Conservation (phyloP, 805 yeast genomes). For the Yueomyces sinensis region DNA sequence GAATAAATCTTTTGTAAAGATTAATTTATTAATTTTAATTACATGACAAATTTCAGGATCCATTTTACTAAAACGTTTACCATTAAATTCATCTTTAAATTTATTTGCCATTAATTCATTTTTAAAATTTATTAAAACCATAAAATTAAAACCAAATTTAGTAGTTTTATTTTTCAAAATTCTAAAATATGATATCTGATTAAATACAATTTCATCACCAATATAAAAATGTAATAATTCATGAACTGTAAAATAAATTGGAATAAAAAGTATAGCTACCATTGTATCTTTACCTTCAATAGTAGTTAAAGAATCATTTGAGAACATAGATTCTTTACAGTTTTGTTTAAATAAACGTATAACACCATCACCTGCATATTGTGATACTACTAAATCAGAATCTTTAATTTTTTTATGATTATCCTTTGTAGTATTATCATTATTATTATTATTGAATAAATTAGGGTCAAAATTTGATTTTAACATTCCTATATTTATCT, state of each 20-base stretch:
- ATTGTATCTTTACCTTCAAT: constrained; percentile 47
- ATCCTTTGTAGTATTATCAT: background rate
- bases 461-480: too few relatives aligned
- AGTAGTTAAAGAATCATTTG: constrained; percentile 11
- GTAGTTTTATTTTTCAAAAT: constrained; percentile 46
- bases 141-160: constrained; percentile 44
- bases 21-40: constrained; percentile 50
- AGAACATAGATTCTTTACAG: background rate
- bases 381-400: constrained; percentile 29
- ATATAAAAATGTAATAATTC: constrained; percentile 59
- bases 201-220: constrained; percentile 48
- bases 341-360: constrained; percentile 47
- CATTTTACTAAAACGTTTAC: constrained; percentile 68
- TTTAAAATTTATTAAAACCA: constrained; percentile 67
- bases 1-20: constrained; percentile 25
- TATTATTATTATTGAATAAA: too few relatives aligned
- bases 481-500: background rate
- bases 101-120: constrained; percentile 39
- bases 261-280: constrained; percentile 73
- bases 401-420: constrained; percentile 1
- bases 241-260: constrained; percentile 75
- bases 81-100: constrained; percentile 57
- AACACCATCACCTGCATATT: constrained; percentile 59
- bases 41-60: constrained; percentile 82
- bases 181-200: constrained; percentile 55